These are phyloP conservation scores for Dothideomycetes sp. DNA, from an alignment of 2,329 filamentous ascomycete species.

Conservation along the genomic window DNA sequence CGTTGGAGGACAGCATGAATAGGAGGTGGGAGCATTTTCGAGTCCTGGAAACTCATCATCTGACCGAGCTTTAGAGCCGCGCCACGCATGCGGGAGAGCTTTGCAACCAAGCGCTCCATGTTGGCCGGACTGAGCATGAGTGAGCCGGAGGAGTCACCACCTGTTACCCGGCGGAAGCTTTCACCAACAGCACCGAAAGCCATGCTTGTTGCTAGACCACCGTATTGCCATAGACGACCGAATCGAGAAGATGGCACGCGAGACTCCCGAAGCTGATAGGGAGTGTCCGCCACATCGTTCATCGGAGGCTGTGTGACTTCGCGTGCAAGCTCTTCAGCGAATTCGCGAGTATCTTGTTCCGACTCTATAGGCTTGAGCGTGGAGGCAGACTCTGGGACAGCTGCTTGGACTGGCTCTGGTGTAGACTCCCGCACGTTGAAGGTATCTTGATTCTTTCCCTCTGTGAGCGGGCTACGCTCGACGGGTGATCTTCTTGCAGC, in stretches of 20 bases:
- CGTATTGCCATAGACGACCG: constrained; percentile 87
- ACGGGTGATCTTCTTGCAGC: constrained; percentile 21
- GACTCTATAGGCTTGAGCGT: constrained; percentile 8
- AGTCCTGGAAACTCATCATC: constrained; percentile 97
- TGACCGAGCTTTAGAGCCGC: constrained; percentile 95
- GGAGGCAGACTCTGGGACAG: not conserved
- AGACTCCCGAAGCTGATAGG: constrained; percentile 74
- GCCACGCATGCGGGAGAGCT: constrained; percentile 90
- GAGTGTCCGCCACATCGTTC: constrained; percentile 3
- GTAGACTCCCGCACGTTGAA: constrained; percentile 16
- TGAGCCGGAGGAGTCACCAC: constrained; percentile 57
- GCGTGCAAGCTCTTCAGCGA: constrained; percentile 23
- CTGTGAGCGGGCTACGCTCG: constrained; percentile 26
- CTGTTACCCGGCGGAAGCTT: constrained; percentile 67
- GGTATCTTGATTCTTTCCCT: constrained; percentile 27
- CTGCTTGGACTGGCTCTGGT: not conserved
- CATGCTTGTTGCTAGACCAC: constrained; percentile 89
- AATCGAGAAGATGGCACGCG: constrained; percentile 80
- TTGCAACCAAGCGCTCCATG: constrained; percentile 85
- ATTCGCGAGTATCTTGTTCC: constrained; percentile 10
- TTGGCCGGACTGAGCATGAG: constrained; percentile 81
- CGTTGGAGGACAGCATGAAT: constrained; percentile 86
- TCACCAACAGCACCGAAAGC: constrained; percentile 84
- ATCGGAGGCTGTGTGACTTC: constrained; percentile 14
- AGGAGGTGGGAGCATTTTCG: constrained; percentile 79